Evolutionary conservation across 768 basidiomycete genomes (phyloP), one percentile per base, ranked within the genome.

Genomic region (Dacryopinax primogenitus): DNA sequence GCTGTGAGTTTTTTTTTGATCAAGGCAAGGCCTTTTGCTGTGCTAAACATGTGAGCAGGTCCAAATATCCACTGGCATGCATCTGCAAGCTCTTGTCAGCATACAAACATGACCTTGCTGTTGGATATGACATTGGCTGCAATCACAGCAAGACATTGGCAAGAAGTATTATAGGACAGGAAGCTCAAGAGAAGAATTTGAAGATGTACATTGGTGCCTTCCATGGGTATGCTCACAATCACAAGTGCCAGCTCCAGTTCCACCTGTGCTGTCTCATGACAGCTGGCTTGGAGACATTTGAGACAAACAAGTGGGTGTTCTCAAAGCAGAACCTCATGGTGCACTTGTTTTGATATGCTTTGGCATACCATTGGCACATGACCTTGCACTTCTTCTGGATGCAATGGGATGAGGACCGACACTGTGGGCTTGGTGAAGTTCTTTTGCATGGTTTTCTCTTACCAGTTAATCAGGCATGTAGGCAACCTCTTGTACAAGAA

Each of bases 351-450:
- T 7, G 67, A 70, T 3, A 66, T 68, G 33, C 63, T 71, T 15
- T 67, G 3, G n/a, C 67, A 74, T 21, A 34, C 70, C 28, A 69
- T 71, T 35, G 67, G 63, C 30, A 34, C 12, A 30, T 18, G 26
- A 13, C 0, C 62, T 62, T 30, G 61, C 66, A 15, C 63, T 18
- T 44, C 4, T 44, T 44, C 7, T 44, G 41, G 41, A 23, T 3
- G 7, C 41, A 18, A 44, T 44, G 18, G 41, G 41, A 44, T 18
- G 18, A 44, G 18, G 41, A 44, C 23, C 18, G 41, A 4, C 41
- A 18, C 6, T 15, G 18, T 18, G 41, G 41, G 23, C 41, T 44
- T 7, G 41, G 41, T 44, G 18, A 44, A 3, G 4, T 18, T 7
- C 41, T 44, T 6, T 18, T 4, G 3, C 23, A 6, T 6, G 16